These are phyloP conservation scores for Magnusiomyces paraingens DNA, from an alignment of 1,139 yeast species.

Conservation along the genomic window DNA sequence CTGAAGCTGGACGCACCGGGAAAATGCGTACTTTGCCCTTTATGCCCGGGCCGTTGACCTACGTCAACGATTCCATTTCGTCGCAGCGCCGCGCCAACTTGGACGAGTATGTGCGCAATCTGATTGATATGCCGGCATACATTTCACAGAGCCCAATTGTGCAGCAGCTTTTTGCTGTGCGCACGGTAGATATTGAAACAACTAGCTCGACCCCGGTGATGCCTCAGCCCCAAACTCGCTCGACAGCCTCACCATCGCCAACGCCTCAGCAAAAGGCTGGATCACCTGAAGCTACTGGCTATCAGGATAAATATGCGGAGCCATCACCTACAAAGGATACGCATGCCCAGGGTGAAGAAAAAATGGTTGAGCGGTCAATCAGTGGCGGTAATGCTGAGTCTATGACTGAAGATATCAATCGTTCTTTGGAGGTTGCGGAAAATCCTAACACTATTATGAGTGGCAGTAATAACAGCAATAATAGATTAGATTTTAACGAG, in stretches of 20 bases:
- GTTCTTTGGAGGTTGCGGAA: no score
- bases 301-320: no score
- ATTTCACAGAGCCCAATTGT: slow-evolving; percentile 65
- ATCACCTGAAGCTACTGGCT: no score
- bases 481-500: no score
- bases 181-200: slow-evolving; percentile 54
- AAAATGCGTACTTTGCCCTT: slow-evolving; percentile 77
- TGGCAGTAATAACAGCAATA: no score
- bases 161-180: slow-evolving; percentile 59
- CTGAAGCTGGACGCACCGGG: slow-evolving; percentile 86
- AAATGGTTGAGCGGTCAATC: no score
- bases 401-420: no score
- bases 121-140: slow-evolving; percentile 68
- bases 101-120: slow-evolving; percentile 71
- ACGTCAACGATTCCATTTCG: slow-evolving; percentile 84
- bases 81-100: slow-evolving; percentile 79
- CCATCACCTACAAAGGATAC: no score
- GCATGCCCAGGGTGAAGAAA: no score
- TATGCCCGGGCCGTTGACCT: slow-evolving; percentile 93
- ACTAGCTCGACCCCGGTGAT: slow-evolving; percentile 35
- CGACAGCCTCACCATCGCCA: neutral
- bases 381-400: no score
- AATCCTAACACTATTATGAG: no score
- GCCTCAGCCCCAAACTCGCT: slow-evolving; percentile 36
- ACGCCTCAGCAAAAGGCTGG: neutral